phyloP scores from a whole-genome alignment of 306 rosid species.

The Vigna hirtella region DNA sequence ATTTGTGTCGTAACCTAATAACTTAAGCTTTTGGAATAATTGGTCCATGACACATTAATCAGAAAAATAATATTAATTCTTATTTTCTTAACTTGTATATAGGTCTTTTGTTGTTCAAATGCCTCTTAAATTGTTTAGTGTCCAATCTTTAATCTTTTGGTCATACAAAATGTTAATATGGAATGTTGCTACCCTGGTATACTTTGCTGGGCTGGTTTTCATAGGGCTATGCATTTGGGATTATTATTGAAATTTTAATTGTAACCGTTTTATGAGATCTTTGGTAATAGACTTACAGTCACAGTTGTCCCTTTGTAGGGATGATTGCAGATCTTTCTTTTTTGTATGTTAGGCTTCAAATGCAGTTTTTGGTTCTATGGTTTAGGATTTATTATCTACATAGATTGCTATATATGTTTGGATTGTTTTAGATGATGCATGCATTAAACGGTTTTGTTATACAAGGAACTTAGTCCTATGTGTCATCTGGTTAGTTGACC shows the following conservation, averaged over 20 bases:
- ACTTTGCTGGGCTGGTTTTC: constrained; percentile 15
- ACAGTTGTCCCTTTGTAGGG: constrained; percentile 5
- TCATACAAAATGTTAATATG: constrained; percentile 7
- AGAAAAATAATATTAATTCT: constrained; percentile 12
- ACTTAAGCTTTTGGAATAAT: constrained; percentile 9
- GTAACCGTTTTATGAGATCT: constrained; percentile 9
- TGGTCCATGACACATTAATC: neutral
- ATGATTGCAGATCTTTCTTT: constrained; percentile 8
- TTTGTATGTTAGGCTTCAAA: constrained; percentile 4
- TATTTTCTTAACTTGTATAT: neutral
- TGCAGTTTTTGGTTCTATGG: constrained; percentile 36
- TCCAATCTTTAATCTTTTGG: constrained; percentile 23
- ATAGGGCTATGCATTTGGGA: neutral
- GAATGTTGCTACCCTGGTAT: constrained; percentile 26
- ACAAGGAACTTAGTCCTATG: constrained; percentile 36
- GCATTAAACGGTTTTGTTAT: constrained; percentile 6
- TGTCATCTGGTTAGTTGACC: constrained; percentile 43
- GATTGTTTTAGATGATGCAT: constrained; percentile 30
- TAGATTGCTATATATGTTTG: constrained; percentile 11
- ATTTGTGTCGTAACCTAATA: neutral
- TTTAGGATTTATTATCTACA: constrained; percentile 9
- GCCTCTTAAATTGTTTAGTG: neutral
- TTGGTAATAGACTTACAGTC: constrained; percentile 23
- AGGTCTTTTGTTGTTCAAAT: neutral
- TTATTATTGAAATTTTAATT: neutral